Evolutionary conservation across 768 basidiomycete species (phyloP), one percentile per base, ranked within the genome.

Genomic region (Lactifluus rugatus): DNA sequence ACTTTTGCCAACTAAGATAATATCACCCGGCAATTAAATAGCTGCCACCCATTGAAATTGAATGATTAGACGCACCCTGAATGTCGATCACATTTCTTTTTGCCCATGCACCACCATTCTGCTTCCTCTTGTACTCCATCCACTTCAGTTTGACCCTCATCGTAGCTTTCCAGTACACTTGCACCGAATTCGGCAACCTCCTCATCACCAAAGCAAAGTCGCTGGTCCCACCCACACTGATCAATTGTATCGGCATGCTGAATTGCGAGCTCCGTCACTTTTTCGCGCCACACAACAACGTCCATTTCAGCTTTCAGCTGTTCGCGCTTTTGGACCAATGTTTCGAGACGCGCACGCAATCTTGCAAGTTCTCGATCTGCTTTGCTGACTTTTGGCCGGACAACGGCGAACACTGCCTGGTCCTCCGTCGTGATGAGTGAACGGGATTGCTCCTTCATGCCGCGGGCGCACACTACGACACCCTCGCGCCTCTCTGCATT

Each of bases 221-320:
- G 77, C 65, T 85, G 83, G 69, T 96, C 93, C 84, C 92, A 93
- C 5, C 93, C 92, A 70, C 93, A 96, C 64, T 82, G 80, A 17
- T 81, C 79, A 16, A 81, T 67, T n/a, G 73, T 71, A 58, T 82
- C 81, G 10, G 86, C 81, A 37, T 87, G 78, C 45, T 80, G 80
- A n/a, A 73, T 76, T 23, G 87, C 88, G 44, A 88, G 75, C 56
- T 81, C 78, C 16, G 88, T 72, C 28, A 90, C 69, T 56, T 77
- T 79, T 71, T 85, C 85, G 56, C 87, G 79, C 84, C 87, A 86
- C 10, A 78, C 52, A 17, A 89, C 74, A 34, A 83, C 74, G 58
- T 88, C 87, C 76, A 88, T 77, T 41, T 82, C 84, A 39, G 75
- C 77, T 70, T 84, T 85, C 63, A 85, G 73, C 60, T 77, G 74